Percentiles rank a stretch among this genome's conserved stretches.
Conservation (phyloP, 2,329 filamentous ascomycete species). For the Diaporthe vexans region DNA sequence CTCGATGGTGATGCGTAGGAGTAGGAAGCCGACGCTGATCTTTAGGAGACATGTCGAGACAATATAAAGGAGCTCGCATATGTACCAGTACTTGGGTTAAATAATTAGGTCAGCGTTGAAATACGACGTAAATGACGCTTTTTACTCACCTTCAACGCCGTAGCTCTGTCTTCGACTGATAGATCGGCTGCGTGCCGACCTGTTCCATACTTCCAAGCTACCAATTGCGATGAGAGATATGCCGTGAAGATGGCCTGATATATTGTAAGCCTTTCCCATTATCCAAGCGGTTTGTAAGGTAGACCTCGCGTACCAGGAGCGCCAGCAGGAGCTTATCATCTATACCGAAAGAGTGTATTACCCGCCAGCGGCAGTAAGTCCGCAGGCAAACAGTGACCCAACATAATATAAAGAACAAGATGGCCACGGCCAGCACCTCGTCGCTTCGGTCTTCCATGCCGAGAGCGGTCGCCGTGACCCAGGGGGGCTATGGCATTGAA, state of each 20-base stretch:
- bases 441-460: slow-evolving; percentile 33
- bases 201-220: slow-evolving; percentile 8
- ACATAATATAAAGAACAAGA: slow-evolving; percentile 37
- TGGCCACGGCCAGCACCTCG: slow-evolving; percentile 36
- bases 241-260: slow-evolving; percentile 10
- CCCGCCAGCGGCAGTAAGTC: slow-evolving; percentile 30
- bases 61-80: slow-evolving; percentile 25
- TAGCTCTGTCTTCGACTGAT: not conserved
- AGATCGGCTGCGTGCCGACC: not conserved
- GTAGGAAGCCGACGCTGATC: slow-evolving; percentile 18
- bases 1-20: slow-evolving; percentile 19
- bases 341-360: slow-evolving; percentile 4
- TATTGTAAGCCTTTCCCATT: not conserved
- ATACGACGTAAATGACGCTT: not conserved
- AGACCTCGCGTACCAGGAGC: not conserved
- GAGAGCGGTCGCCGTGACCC: not conserved
- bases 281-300: not conserved
- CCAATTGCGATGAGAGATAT: slow-evolving; percentile 9
- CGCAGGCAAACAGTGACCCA: slow-evolving; percentile 37
- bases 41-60: slow-evolving; percentile 13
- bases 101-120: not conserved
- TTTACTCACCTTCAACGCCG: not conserved
- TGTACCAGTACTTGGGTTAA: slow-evolving; percentile 7
- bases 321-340: not conserved
- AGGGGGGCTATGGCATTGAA: not conserved